Conservation (phyloP, 768 basidiomycete genomes). For the Phlebiopsis gigantea region DNA sequence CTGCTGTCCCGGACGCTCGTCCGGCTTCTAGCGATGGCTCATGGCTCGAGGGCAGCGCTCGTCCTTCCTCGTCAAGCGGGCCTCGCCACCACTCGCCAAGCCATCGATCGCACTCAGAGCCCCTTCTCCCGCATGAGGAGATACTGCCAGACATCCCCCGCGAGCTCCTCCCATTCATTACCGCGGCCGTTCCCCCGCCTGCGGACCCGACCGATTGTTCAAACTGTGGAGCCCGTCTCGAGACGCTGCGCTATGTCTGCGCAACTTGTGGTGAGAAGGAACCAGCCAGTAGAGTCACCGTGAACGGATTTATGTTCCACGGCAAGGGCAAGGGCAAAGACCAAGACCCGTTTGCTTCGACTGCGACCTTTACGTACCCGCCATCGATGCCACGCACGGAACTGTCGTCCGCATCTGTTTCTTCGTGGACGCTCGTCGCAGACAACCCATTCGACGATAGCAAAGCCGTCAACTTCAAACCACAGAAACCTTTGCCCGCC, state of each 20-base stretch:
- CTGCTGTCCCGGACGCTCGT: constrained; percentile 34
- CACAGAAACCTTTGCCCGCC: constrained; percentile 42
- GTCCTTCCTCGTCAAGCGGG: constrained; percentile 14
- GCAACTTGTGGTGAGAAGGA: constrained; percentile 79
- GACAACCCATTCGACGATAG: constrained; percentile 10
- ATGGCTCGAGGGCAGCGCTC: neutral
- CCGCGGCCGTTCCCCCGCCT: constrained; percentile 46
- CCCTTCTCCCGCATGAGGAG: constrained; percentile 15
- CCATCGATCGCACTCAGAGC: constrained; percentile 16
- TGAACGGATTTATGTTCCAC: constrained; percentile 14
- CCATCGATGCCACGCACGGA: constrained; percentile 3
- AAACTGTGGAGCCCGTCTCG: constrained; percentile 67
- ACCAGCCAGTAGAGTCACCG: constrained; percentile 24
- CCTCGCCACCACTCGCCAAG: constrained; percentile 11
- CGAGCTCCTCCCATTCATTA: constrained; percentile 41
- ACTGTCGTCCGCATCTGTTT: constrained; percentile 19
- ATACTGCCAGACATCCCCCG: constrained; percentile 37
- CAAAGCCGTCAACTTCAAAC: constrained; percentile 8
- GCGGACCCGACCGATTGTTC: constrained; percentile 77
- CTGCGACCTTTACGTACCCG: constrained; percentile 12
- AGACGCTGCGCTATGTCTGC: constrained; percentile 88
- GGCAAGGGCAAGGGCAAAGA: constrained; percentile 49
- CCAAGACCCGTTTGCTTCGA: constrained; percentile 21
- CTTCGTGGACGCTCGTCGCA: constrained; percentile 21
- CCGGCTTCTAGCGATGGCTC: constrained; percentile 56